These are phyloP conservation scores for Perilla frutescens DNA, from an alignment of 257 asterid genomes.

Conservation along the genomic window DNA sequence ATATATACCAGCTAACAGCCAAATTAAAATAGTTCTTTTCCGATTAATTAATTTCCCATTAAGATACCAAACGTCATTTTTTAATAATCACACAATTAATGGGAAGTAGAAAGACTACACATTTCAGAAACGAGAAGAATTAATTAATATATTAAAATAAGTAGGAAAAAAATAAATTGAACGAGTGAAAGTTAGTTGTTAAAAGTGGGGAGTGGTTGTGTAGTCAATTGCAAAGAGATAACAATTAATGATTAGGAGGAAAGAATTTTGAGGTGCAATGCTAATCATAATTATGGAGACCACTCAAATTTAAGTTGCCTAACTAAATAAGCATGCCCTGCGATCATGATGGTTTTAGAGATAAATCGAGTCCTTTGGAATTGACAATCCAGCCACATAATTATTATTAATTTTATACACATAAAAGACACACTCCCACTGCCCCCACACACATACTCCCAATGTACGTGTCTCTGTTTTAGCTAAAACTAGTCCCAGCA, in stretches of 20 bases:
- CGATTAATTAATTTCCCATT: not conserved
- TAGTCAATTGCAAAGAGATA: slow-evolving; percentile 35
- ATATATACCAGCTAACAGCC: too few relatives aligned
- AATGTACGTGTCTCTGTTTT: not conserved
- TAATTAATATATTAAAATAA: not conserved
- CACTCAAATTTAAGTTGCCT: slow-evolving; percentile 41
- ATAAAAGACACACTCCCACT: not conserved
- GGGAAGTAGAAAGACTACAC: slow-evolving; percentile 13
- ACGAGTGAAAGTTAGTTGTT: slow-evolving; percentile 35
- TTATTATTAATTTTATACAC: not conserved
- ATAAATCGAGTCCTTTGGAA: slow-evolving; percentile 34
- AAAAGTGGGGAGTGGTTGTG: slow-evolving; percentile 36
- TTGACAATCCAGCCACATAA: slow-evolving; percentile 38
- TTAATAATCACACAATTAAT: slow-evolving; percentile 12
- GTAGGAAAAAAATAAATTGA: slow-evolving; percentile 2
- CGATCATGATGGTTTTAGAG: slow-evolving; percentile 40
- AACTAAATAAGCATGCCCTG: slow-evolving; percentile 45
- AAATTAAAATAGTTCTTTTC: not conserved
- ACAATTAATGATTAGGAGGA: slow-evolving; percentile 38
- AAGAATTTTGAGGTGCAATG: slow-evolving; percentile 33
- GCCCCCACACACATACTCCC: slow-evolving; percentile 2
- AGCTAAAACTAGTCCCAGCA: not conserved
- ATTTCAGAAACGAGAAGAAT: not conserved
- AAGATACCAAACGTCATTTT: not conserved
- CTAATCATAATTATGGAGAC: slow-evolving; percentile 38